Conservation (phyloP, 2,329 filamentous ascomycete species). For the Fusarium concolor region DNA sequence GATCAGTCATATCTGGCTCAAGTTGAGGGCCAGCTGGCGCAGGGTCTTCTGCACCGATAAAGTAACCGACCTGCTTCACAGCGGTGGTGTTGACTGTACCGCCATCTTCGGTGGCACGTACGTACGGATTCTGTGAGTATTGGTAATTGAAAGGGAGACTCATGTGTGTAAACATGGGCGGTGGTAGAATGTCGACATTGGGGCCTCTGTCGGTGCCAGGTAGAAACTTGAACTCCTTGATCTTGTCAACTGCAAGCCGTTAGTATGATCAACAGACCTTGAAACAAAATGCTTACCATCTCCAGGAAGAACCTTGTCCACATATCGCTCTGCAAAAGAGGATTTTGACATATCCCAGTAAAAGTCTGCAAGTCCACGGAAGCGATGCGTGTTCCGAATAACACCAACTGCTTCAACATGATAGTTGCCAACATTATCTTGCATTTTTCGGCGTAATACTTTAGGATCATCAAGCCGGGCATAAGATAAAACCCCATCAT, state of each 20-base stretch:
- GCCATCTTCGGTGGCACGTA: constrained; percentile 70
- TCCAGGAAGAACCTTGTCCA: constrained; percentile 76
- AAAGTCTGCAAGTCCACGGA: constrained; percentile 88
- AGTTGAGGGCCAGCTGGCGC: constrained; percentile 70
- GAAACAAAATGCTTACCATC: constrained; percentile 64
- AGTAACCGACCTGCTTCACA: constrained; percentile 69
- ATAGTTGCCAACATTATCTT: constrained; percentile 77
- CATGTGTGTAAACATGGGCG: constrained; percentile 81
- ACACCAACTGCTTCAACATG: constrained; percentile 76
- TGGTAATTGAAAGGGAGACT: constrained; percentile 80
- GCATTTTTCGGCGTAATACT: constrained; percentile 70
- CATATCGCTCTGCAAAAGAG: constrained; percentile 76
- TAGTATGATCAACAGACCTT: not conserved
- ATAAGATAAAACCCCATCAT: constrained; percentile 54
- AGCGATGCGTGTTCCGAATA: constrained; percentile 85
- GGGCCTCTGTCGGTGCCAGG: constrained; percentile 68
- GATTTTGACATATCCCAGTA: constrained; percentile 79
- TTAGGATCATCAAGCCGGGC: constrained; percentile 64
- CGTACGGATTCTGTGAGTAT: constrained; percentile 87
- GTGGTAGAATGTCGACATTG: constrained; percentile 79
- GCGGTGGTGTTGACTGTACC: constrained; percentile 69
- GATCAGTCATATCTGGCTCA: constrained; percentile 69
- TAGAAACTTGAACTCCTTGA: constrained; percentile 74
- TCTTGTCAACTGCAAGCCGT: constrained; percentile 56
- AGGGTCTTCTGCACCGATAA: constrained; percentile 71